Conservation (phyloP, 1,284 basidiomycete species). For the Golubevia sp. region DNA sequence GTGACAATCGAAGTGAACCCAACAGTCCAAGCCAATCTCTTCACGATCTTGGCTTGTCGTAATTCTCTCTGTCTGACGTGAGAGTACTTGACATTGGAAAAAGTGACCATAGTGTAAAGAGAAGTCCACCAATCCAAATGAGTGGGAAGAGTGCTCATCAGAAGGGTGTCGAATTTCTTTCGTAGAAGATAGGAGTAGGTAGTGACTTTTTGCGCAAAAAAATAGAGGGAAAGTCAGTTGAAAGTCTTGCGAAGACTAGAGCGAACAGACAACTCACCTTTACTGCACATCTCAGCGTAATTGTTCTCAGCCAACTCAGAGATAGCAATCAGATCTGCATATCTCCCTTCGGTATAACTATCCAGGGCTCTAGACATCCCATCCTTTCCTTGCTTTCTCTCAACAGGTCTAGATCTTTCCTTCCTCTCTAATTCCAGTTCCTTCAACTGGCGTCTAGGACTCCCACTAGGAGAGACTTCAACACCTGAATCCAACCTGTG, state of each 20-base stretch:
- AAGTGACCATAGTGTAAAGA: conserved; percentile 53
- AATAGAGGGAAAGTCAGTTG: background rate
- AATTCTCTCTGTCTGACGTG: conserved; percentile 12
- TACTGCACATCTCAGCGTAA: conserved; percentile 41
- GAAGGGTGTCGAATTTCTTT: conserved; percentile 38
- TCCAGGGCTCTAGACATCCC: conserved; percentile 20
- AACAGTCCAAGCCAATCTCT: background rate
- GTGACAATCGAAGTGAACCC: too few species aligned
- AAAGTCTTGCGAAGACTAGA: too few species aligned
- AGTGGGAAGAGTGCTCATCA: conserved; percentile 29
- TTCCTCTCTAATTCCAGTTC: background rate
- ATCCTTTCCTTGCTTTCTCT: background rate
- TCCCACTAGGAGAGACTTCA: background rate
- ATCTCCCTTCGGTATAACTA: conserved; percentile 25
- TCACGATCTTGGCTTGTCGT: too few species aligned
- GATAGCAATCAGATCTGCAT: conserved; percentile 45
- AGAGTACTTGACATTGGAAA: conserved; percentile 40
- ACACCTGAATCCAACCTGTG: background rate
- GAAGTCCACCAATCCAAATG: conserved; percentile 27
- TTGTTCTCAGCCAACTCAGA: conserved; percentile 37
- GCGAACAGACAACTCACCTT: too few species aligned
- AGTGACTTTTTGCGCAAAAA: conserved; percentile 25
- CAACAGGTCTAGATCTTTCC: background rate
- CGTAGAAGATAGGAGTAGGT: conserved; percentile 30
- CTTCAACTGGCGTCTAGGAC: background rate